Percentiles rank a stretch among this genome's conserved stretches.
These are phyloP conservation scores for Monascus ruber DNA, from an alignment of 2,329 filamentous ascomycete species.

Conservation along the genomic window DNA sequence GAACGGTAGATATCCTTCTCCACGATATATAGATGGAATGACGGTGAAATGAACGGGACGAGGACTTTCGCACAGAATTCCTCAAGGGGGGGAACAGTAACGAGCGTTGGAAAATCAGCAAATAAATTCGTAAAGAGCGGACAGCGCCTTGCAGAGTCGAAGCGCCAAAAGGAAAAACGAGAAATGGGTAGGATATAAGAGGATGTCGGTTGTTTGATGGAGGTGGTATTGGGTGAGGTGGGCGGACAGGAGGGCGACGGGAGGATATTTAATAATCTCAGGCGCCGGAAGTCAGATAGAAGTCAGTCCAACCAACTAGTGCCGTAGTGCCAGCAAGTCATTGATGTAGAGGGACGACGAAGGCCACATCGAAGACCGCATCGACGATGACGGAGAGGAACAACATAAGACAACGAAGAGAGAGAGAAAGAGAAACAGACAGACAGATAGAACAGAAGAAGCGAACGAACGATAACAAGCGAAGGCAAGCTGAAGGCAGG, in stretches of 20 bases:
- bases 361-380: constrained; percentile 20
- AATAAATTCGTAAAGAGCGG: neutral
- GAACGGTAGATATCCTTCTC: neutral
- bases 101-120: neutral
- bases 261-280: neutral
- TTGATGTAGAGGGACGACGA: constrained; percentile 14
- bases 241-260: constrained; percentile 3
- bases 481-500: no score
- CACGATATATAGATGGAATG: no score
- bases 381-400: constrained; percentile 12
- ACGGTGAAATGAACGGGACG: no score
- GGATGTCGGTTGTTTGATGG: neutral
- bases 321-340: constrained; percentile 14
- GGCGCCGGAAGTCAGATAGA: no score
- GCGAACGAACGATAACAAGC: constrained; percentile 5
- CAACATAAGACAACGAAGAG: neutral
- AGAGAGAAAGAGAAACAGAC: neutral
- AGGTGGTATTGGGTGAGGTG: constrained; percentile 3
- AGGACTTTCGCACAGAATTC: neutral
- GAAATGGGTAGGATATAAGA: neutral
- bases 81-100: neutral
- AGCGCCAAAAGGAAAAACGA: neutral
- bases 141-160: neutral
- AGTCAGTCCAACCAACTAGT: neutral
- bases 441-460: constrained; percentile 5